Conservation (phyloP, 805 yeast species). For the Wickerhamomyces tratensis region DNA sequence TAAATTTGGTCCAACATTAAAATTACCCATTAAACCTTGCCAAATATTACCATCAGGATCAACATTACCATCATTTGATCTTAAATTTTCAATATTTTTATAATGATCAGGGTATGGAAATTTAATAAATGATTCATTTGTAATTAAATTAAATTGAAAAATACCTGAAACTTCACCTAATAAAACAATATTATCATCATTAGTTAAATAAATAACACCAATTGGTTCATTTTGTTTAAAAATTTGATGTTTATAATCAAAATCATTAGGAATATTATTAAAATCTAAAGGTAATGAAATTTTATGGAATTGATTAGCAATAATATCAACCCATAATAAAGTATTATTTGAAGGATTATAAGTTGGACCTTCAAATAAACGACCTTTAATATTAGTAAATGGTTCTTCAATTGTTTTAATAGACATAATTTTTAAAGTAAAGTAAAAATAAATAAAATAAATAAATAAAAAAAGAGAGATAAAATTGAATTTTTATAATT, state of each 20-base stretch:
- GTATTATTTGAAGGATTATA: conserved; percentile 48
- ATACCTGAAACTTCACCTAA: conserved; percentile 63
- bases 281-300: conserved; percentile 11
- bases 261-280: conserved; percentile 15
- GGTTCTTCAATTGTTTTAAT: conserved; percentile 1
- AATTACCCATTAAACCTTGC: conserved; percentile 74
- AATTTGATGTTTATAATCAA: conserved; percentile 25
- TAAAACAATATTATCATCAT: conserved; percentile 39
- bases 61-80: conserved; percentile 80
- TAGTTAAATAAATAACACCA: conserved; percentile 68
- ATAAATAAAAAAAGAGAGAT: no score
- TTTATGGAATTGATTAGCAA: conserved; percentile 24
- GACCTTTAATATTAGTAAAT: conserved; percentile 13
- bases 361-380: conserved; percentile 60
- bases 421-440: no score
- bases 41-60: conserved; percentile 71
- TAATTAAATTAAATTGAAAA: conserved; percentile 38
- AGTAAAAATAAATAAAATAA: no score
- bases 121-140: conserved; percentile 8
- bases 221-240: conserved; percentile 33
- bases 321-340: conserved; percentile 32
- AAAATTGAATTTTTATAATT: no score
- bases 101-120: conserved; percentile 28
- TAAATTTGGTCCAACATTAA: conserved; percentile 23
- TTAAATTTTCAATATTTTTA: conserved; percentile 20